Evolutionary conservation across 164 flowering plant species (phyloP).

Genomic region (Piper betle): DNA sequence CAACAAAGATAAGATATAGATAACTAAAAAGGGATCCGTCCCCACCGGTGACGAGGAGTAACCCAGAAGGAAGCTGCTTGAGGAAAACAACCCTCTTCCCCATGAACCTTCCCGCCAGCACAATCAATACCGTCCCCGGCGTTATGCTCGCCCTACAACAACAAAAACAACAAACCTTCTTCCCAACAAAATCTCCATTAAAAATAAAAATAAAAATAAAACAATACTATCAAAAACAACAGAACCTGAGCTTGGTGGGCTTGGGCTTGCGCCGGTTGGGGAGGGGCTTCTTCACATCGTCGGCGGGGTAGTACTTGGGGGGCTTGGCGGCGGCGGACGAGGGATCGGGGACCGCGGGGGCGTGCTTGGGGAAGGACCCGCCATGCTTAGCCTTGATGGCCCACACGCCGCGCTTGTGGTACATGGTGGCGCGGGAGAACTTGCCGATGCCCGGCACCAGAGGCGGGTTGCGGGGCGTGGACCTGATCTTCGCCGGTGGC

Average conservation of each 20-base stretch:
- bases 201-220: no score
- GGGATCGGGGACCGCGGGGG: conserved; percentile 17
- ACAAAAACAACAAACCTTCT: background rate
- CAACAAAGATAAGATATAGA: background rate
- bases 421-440: conserved; percentile 66
- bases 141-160: conserved; percentile 43
- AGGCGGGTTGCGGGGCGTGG: conserved; percentile 42
- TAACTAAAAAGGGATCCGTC: background rate
- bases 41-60: conserved; percentile 62
- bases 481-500: conserved; percentile 22
- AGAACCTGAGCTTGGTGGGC: conserved; percentile 17
- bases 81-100: conserved; percentile 86
- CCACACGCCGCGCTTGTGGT: conserved; percentile 90
- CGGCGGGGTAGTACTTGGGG: conserved; percentile 83
- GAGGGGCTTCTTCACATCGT: conserved; percentile 72
- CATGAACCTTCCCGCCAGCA: conserved; percentile 65
- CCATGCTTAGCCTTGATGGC: conserved; percentile 93
- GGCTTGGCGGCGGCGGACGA: conserved; percentile 16
- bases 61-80: conserved; percentile 63
- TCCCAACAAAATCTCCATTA: background rate
- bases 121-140: conserved; percentile 60
- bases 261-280: conserved; percentile 46
- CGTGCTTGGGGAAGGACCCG: conserved; percentile 67
- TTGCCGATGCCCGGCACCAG: conserved; percentile 61
- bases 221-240: no score